Evolutionary conservation across 78 protist species (phyloP).

Genomic region (Monosiga brevicollis): DNA sequence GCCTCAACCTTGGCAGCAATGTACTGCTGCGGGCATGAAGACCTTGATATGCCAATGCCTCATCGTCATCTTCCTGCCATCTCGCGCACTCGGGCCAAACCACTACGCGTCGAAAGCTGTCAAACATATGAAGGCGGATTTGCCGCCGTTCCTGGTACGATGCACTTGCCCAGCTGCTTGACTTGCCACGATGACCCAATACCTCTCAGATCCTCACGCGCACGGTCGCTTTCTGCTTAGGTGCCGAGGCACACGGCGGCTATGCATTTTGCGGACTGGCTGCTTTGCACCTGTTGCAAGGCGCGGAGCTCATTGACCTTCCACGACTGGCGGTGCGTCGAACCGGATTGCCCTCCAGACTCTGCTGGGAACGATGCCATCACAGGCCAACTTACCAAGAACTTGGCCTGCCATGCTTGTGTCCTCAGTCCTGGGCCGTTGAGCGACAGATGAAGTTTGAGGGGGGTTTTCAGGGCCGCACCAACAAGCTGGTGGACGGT

Average conservation of each 20-base stretch:
- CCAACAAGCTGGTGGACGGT: constrained; percentile 93
- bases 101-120: constrained; percentile 18
- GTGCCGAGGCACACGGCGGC: constrained; percentile 99
- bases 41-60: not conserved
- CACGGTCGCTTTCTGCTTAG: no score
- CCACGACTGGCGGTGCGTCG: constrained; percentile 6
- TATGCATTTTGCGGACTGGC: constrained; percentile 94
- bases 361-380: not conserved
- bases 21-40: not conserved
- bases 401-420: no score
- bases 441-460: constrained; percentile 69
- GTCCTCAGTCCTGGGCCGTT: constrained; percentile 80
- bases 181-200: no score
- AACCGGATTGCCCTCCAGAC: no score
- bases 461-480: constrained; percentile 96
- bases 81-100: not conserved
- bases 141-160: constrained; percentile 67
- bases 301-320: constrained; percentile 31
- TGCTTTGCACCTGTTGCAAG: constrained; percentile 56
- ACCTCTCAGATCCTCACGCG: no score
- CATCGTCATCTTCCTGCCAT: not conserved
- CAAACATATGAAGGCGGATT: constrained; percentile 98
- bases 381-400: no score
- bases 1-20: not conserved
- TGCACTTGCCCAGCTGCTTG: no score